Percentiles rank a stretch among this genome's conserved stretches.
These are phyloP conservation scores for Glarea lozoyensis DNA, from an alignment of 495 filamentous ascomycete species.

Conservation along the genomic window DNA sequence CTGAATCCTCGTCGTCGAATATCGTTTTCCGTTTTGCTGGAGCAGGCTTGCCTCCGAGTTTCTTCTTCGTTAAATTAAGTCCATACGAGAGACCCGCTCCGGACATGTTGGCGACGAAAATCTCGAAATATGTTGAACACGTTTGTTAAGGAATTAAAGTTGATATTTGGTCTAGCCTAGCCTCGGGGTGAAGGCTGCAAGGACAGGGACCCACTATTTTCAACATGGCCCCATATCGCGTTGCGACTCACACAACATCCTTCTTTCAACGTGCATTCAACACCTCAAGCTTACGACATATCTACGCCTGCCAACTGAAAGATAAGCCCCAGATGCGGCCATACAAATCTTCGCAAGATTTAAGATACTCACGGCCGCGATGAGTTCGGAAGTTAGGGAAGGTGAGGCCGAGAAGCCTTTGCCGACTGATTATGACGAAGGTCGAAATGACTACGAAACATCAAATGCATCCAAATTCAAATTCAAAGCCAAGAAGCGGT, in stretches of 20 bases:
- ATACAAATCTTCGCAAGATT: too few species aligned
- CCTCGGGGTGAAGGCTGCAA: neutral
- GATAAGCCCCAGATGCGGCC: too few species aligned
- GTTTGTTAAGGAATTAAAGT: neutral
- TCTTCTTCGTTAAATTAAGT: slow-evolving; percentile 45
- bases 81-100: slow-evolving; percentile 38
- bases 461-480: slow-evolving; percentile 41
- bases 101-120: slow-evolving; percentile 21
- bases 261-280: neutral
- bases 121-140: neutral
- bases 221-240: too few species aligned
- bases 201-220: too few species aligned
- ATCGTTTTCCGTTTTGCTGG: slow-evolving; percentile 40
- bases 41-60: slow-evolving; percentile 16
- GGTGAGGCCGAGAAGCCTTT: slow-evolving; percentile 1
- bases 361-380: too few species aligned
- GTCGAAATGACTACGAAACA: slow-evolving; percentile 20
- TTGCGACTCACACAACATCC: too few species aligned
- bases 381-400: slow-evolving; percentile 10
- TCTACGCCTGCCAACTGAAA: too few species aligned
- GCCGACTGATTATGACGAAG: slow-evolving; percentile 3
- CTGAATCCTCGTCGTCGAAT: slow-evolving; percentile 41
- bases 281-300: too few species aligned
- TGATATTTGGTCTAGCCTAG: neutral
- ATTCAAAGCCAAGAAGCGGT: slow-evolving; percentile 45